A percentile compares a stretch with the other conserved stretches of the same genome.
phyloP scores from a whole-genome alignment of 2,329 filamentous ascomycete species.

The Paecilomyces niveus region DNA sequence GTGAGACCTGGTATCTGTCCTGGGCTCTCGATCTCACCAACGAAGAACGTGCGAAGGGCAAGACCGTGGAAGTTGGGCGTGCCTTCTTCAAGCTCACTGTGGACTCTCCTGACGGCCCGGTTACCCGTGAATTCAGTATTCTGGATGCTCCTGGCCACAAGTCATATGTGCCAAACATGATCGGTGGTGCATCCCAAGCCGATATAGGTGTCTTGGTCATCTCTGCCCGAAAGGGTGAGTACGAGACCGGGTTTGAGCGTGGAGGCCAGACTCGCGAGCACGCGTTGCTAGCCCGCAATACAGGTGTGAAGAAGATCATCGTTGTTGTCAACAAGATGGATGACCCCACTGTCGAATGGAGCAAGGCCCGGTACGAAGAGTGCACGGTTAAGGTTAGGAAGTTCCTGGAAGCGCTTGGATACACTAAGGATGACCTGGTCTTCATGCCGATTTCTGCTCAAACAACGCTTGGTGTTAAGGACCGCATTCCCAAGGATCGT shows the following conservation, averaged over 20 bases:
- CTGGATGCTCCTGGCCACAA: slow-evolving; percentile 96
- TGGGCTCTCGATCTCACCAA: slow-evolving; percentile 97
- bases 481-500: slow-evolving; percentile 68
- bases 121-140: slow-evolving; percentile 93
- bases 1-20: slow-evolving; percentile 97
- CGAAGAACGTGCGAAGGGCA: slow-evolving; percentile 92
- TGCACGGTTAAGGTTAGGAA: slow-evolving; percentile 80
- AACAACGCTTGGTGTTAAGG: slow-evolving; percentile 77
- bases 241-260: slow-evolving; percentile 96
- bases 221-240: slow-evolving; percentile 93
- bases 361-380: slow-evolving; percentile 83
- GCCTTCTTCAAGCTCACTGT: slow-evolving; percentile 81
- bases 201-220: slow-evolving; percentile 95
- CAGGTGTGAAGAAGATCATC: slow-evolving; percentile 93
- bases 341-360: slow-evolving; percentile 93
- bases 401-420: slow-evolving; percentile 88
- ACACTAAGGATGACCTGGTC: slow-evolving; percentile 89
- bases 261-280: slow-evolving; percentile 97
- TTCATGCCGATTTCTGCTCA: slow-evolving; percentile 98
- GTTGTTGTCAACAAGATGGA: slow-evolving; percentile 99
- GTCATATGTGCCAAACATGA: slow-evolving; percentile 97
- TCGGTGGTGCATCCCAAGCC: slow-evolving; percentile 86
- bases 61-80: slow-evolving; percentile 94
- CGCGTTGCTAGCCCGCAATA: slow-evolving; percentile 94
- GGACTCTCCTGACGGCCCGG: slow-evolving; percentile 36